Evolutionary conservation across 2,329 filamentous ascomycete species (phyloP).

Genomic region (Pseudogymnoascus pannorum): DNA sequence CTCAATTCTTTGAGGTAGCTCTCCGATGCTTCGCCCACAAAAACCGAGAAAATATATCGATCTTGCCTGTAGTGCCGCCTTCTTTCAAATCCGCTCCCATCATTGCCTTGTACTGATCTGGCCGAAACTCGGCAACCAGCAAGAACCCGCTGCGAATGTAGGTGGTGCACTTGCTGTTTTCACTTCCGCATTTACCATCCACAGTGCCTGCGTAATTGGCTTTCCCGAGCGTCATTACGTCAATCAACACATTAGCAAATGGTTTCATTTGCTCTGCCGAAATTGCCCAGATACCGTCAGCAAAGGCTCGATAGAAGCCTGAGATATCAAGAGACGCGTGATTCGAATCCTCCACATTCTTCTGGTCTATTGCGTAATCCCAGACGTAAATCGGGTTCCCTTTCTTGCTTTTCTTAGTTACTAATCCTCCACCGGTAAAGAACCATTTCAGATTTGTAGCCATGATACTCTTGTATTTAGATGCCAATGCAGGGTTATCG

Average conservation of each 20-base stretch:
- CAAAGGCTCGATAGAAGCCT: constrained; percentile 17
- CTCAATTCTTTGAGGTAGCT: background rate
- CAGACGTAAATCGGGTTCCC: constrained; percentile 18
- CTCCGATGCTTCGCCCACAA: background rate
- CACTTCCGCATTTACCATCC: background rate
- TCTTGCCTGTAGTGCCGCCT: background rate
- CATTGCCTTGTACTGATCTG: background rate
- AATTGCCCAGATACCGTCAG: constrained; percentile 16
- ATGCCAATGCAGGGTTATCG: constrained; percentile 15
- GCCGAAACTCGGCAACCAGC: background rate
- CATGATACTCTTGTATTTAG: background rate
- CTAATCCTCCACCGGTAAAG: background rate
- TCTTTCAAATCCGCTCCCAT: background rate
- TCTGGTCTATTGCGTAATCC: constrained; percentile 16
- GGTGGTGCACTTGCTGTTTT: background rate
- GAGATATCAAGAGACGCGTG: constrained; percentile 18
- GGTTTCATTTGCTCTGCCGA: constrained; percentile 17
- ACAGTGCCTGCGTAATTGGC: background rate
- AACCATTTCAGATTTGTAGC: background rate
- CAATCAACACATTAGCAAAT: constrained; percentile 20
- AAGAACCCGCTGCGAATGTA: background rate
- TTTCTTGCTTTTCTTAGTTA: constrained; percentile 5
- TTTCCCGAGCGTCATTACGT: constrained; percentile 19
- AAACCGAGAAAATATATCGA: background rate
- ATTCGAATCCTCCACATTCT: constrained; percentile 17